A percentile compares a stretch with the other conserved stretches of the same genome.
These are phyloP conservation scores for Xerocomus brunneocitrinus DNA, from an alignment of 768 basidiomycete species.

Conservation along the genomic window DNA sequence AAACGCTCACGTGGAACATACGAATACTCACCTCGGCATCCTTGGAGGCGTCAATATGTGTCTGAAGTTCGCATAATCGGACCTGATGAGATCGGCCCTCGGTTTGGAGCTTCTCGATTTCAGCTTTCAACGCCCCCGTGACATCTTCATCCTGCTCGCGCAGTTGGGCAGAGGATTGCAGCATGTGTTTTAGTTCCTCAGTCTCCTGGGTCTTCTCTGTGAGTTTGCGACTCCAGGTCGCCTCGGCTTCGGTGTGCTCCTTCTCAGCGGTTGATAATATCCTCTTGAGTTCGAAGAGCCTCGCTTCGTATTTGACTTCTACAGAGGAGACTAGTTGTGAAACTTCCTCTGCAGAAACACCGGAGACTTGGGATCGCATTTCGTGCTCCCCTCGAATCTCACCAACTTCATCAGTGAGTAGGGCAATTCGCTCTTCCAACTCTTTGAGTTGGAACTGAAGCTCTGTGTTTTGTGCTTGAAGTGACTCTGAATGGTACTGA, in stretches of 20 bases:
- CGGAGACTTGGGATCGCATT: conserved; percentile 37
- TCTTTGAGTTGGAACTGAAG: conserved; percentile 85
- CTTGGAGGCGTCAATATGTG: conserved; percentile 43
- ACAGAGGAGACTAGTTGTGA: conserved; percentile 69
- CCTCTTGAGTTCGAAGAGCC: conserved; percentile 64
- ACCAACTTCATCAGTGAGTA: conserved; percentile 67
- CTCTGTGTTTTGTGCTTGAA: conserved; percentile 79
- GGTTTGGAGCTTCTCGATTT: conserved; percentile 50
- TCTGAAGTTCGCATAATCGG: conserved; percentile 53
- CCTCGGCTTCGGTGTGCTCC: conserved; percentile 83
- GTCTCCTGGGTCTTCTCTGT: conserved; percentile 72
- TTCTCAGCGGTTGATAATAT: conserved; percentile 63
- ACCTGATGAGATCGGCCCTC: conserved; percentile 45
- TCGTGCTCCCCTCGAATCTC: conserved; percentile 62
- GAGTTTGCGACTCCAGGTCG: conserved; percentile 84
- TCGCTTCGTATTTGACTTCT: conserved; percentile 73
- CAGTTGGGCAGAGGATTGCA: conserved; percentile 55
- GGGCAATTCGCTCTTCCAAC: conserved; percentile 60
- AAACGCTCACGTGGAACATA: neutral
- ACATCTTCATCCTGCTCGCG: conserved; percentile 56
- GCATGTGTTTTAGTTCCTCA: conserved; percentile 59
- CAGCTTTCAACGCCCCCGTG: conserved; percentile 46
- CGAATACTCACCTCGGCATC: conserved; percentile 58
- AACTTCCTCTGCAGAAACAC: conserved; percentile 55
- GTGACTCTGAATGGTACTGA: conserved; percentile 65